phyloP scores from a whole-genome alignment of 2,329 filamentous ascomycete species.

The Alternaria burnsii region DNA sequence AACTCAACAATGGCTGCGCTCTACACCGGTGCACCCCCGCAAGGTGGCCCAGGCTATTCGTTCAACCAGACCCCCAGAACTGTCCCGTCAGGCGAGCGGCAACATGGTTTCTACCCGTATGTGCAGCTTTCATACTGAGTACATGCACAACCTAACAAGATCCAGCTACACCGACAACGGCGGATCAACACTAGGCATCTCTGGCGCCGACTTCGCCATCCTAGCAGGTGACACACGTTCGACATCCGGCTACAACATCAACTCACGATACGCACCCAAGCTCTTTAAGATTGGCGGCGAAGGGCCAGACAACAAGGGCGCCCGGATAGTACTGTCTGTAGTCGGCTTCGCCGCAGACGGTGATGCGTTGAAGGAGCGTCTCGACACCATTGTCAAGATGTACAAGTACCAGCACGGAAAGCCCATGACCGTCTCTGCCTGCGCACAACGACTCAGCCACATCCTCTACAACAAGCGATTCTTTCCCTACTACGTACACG shows the following conservation, averaged over 20 bases:
- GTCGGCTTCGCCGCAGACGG: constrained; percentile 97
- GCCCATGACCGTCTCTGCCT: constrained; percentile 91
- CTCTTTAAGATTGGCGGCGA: constrained; percentile 97
- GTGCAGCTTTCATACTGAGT: constrained; percentile 39
- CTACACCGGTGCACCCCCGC: constrained; percentile 59
- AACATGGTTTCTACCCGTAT: constrained; percentile 94
- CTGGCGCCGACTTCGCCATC: constrained; percentile 92
- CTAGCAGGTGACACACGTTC: constrained; percentile 96
- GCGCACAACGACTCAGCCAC: constrained; percentile 91
- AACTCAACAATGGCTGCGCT: constrained; percentile 61
- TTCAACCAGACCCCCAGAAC: constrained; percentile 63
- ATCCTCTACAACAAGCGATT: constrained; percentile 98
- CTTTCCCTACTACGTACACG: constrained; percentile 98
- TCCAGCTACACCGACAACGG: constrained; percentile 95
- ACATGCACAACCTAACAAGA: constrained; percentile 25
- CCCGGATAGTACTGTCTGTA: constrained; percentile 88
- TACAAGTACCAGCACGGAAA: constrained; percentile 99
- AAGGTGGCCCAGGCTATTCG: constrained; percentile 66
- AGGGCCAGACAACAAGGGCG: constrained; percentile 82
- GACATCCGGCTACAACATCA: constrained; percentile 96
- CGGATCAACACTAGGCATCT: constrained; percentile 93
- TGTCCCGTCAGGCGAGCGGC: constrained; percentile 59
- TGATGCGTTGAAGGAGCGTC: constrained; percentile 88
- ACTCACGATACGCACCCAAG: constrained; percentile 93
- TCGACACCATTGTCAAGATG: constrained; percentile 97